Conservation (phyloP, 345 rosid genomes). For the Hypericum androsaemum region DNA sequence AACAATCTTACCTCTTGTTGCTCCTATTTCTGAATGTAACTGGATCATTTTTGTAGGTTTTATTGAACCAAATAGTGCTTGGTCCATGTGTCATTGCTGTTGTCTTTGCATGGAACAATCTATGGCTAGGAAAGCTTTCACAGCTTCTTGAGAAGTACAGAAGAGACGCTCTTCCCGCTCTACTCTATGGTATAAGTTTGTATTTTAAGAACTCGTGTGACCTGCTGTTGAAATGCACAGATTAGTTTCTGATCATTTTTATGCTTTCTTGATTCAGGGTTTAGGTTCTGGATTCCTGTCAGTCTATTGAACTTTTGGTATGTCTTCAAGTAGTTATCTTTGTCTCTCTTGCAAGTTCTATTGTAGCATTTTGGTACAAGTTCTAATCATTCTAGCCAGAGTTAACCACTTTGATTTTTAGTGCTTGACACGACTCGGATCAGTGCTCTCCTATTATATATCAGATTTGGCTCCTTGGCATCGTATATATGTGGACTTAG, state of each 20-base stretch:
- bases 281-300: constrained; percentile 95
- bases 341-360: neutral
- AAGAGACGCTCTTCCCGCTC: constrained; percentile 74
- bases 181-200: constrained; percentile 50
- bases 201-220: constrained; percentile 12
- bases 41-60: constrained; percentile 42
- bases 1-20: constrained; percentile 1
- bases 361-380: no score
- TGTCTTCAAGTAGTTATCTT: constrained; percentile 2
- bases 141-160: constrained; percentile 66
- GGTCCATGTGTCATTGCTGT: constrained; percentile 88
- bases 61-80: constrained; percentile 76
- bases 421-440: no score
- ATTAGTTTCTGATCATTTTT: constrained; percentile 6
- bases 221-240: neutral
- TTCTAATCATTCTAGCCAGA: no score
- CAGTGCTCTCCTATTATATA: no score
- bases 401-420: no score
- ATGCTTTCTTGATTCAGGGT: constrained; percentile 42
- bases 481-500: no score
- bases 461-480: no score
- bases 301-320: constrained; percentile 81
- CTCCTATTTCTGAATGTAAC: neutral
- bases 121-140: constrained; percentile 69
- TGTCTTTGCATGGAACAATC: constrained; percentile 85